Conservation (phyloP, 2,329 filamentous ascomycete species). For the Eutypa lata region DNA sequence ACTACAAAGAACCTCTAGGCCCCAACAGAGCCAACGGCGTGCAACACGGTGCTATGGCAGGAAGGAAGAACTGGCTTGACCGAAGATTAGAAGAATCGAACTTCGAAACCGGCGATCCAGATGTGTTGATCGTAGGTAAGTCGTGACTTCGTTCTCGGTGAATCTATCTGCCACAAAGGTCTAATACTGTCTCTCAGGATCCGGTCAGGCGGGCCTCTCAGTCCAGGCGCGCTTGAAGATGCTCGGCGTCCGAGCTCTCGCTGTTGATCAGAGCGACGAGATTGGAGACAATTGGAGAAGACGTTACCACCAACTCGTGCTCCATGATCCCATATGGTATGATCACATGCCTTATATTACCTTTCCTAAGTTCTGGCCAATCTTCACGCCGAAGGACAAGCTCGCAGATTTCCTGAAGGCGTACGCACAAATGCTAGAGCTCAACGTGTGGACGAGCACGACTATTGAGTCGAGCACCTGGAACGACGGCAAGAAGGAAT, state of each 20-base stretch:
- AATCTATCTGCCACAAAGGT: neutral
- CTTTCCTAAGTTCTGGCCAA: conserved; percentile 60
- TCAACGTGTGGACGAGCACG: conserved; percentile 61
- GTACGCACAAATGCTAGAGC: conserved; percentile 59
- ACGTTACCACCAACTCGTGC: conserved; percentile 53
- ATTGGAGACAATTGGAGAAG: conserved; percentile 61
- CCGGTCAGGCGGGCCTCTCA: conserved; percentile 53
- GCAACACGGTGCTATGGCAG: conserved; percentile 41
- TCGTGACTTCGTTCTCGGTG: neutral
- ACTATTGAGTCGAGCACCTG: conserved; percentile 43
- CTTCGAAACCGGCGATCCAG: conserved; percentile 45
- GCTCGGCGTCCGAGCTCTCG: conserved; percentile 47
- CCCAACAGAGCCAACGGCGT: conserved; percentile 44
- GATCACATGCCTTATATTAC: conserved; percentile 58
- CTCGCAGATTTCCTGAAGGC: conserved; percentile 61
- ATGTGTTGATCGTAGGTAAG: conserved; percentile 54
- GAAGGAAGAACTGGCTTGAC: conserved; percentile 52
- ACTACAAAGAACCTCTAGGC: conserved; percentile 39
- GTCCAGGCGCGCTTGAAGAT: conserved; percentile 53
- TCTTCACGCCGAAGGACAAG: conserved; percentile 68
- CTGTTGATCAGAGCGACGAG: conserved; percentile 48
- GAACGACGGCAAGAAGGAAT: conserved; percentile 45
- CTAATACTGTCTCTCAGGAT: conserved; percentile 33
- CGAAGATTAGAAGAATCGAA: conserved; percentile 43
- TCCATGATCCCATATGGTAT: conserved; percentile 62